These are phyloP conservation scores for Cladophialophora carrionii DNA, from an alignment of 2,329 filamentous ascomycete genomes.

Conservation along the genomic window DNA sequence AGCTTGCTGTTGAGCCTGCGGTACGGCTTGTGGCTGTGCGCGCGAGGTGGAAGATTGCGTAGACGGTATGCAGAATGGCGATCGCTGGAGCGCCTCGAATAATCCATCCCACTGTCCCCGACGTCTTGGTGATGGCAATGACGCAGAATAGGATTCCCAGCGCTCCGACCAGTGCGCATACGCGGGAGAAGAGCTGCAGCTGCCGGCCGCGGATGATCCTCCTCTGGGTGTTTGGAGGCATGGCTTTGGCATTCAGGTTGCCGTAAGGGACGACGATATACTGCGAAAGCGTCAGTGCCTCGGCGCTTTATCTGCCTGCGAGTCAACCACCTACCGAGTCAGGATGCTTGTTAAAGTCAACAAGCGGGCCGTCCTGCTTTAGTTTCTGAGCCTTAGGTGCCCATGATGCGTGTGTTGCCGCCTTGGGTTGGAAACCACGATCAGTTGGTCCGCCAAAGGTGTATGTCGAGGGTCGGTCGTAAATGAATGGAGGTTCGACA, in stretches of 20 bases:
- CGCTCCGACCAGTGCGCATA: slow-evolving; percentile 69
- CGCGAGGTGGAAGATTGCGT: slow-evolving; percentile 79
- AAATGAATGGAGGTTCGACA: slow-evolving; percentile 71
- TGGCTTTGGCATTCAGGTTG: slow-evolving; percentile 63
- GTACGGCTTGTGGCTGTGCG: slow-evolving; percentile 71
- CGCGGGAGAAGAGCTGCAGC: slow-evolving; percentile 69
- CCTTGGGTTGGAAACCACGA: slow-evolving; percentile 80
- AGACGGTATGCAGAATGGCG: slow-evolving; percentile 70
- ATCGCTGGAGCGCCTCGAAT: slow-evolving; percentile 76
- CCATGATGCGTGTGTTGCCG: slow-evolving; percentile 78
- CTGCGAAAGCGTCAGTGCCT: slow-evolving; percentile 38
- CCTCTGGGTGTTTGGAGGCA: slow-evolving; percentile 71
- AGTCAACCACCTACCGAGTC: slow-evolving; percentile 63
- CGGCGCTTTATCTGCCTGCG: background rate
- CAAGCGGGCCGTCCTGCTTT: slow-evolving; percentile 72
- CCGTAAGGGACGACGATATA: slow-evolving; percentile 63
- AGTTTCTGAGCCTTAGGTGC: slow-evolving; percentile 63
- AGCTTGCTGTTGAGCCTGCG: slow-evolving; percentile 80
- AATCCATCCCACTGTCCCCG: slow-evolving; percentile 70
- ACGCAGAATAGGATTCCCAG: slow-evolving; percentile 73
- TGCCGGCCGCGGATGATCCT: slow-evolving; percentile 71
- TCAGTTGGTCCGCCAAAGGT: slow-evolving; percentile 57
- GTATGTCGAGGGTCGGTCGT: slow-evolving; percentile 61
- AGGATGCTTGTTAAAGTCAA: slow-evolving; percentile 83
- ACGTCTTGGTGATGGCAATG: slow-evolving; percentile 72